phyloP scores from a whole-genome alignment of 179 eudicot genomes.

The Patellifolia procumbens region DNA sequence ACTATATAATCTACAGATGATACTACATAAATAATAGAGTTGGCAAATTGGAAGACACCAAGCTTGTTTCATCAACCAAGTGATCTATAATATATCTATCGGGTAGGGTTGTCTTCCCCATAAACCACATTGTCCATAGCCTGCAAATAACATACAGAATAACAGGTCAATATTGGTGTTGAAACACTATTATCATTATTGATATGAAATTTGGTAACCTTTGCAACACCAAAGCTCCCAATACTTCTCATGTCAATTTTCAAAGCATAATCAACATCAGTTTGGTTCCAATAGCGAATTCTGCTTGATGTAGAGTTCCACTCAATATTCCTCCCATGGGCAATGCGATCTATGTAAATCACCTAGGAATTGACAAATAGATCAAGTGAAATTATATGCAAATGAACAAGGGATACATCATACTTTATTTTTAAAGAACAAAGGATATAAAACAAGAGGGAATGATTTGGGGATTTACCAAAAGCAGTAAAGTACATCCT shows the following conservation, averaged over 20 bases:
- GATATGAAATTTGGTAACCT: neutral
- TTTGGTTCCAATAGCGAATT: neutral
- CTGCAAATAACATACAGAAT: neutral
- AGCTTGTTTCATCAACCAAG: too few species aligned
- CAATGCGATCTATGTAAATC: neutral
- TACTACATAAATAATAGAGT: too few species aligned
- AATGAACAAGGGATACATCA: neutral
- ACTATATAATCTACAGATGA: too few species aligned
- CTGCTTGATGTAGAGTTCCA: neutral
- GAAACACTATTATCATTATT: too few species aligned
- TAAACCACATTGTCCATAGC: neutral
- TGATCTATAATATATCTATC: neutral
- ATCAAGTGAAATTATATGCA: neutral
- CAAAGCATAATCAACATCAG: neutral
- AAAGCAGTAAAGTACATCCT: neutral
- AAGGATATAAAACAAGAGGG: neutral
- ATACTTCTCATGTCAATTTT: neutral
- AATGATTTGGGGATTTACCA: neutral
- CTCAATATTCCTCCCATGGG: neutral
- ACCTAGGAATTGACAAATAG: neutral
- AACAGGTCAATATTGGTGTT: too few species aligned
- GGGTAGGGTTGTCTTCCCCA: neutral
- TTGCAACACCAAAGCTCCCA: neutral
- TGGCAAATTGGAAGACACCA: too few species aligned
- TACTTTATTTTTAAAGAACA: neutral